Evolutionary conservation across 805 yeast species (phyloP).

Genomic region (Candida rishiriensis): DNA sequence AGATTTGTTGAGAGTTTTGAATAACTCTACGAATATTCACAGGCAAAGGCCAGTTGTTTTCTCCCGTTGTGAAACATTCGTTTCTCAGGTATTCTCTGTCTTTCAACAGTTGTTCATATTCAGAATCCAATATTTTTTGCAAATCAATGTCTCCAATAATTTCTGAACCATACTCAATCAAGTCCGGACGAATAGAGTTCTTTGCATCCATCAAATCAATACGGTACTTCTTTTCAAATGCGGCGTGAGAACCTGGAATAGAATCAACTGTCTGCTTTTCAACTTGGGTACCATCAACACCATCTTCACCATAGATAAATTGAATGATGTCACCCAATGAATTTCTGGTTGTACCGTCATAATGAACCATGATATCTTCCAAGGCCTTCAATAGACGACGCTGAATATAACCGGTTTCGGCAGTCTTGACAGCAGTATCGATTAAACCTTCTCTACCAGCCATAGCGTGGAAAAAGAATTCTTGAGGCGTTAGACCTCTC

Average conservation of each 20-base stretch:
- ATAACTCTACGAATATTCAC: slow-evolving; percentile 94
- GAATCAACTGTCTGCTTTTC: slow-evolving; percentile 95
- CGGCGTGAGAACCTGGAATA: slow-evolving; percentile 84
- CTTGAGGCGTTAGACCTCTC: slow-evolving; percentile 98
- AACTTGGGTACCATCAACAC: slow-evolving; percentile 96
- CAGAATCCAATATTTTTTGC: slow-evolving; percentile 78
- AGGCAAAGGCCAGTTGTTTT: slow-evolving; percentile 95
- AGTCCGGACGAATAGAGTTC: slow-evolving; percentile 60
- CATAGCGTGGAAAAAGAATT: slow-evolving; percentile 98
- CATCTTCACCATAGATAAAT: slow-evolving; percentile 98
- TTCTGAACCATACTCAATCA: slow-evolving; percentile 85
- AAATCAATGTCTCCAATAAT: slow-evolving; percentile 84
- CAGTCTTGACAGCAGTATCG: slow-evolving; percentile 99
- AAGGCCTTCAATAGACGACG: slow-evolving; percentile 96
- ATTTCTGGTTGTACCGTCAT: slow-evolving; percentile 97
- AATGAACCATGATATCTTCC: slow-evolving; percentile 96
- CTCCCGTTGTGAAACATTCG: slow-evolving; percentile 86
- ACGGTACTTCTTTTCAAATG: slow-evolving; percentile 79
- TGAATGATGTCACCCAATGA: slow-evolving; percentile 95
- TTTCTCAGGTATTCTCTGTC: slow-evolving; percentile 81
- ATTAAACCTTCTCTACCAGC: slow-evolving; percentile 99
- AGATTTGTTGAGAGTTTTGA: slow-evolving; percentile 96
- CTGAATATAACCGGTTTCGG: slow-evolving; percentile 97
- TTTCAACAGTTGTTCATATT: slow-evolving; percentile 66
- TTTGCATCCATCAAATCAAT: slow-evolving; percentile 79